Base-by-base conservation (phyloP, 371 early-diverging fungal species). In the Coemansia sp. region DNA sequence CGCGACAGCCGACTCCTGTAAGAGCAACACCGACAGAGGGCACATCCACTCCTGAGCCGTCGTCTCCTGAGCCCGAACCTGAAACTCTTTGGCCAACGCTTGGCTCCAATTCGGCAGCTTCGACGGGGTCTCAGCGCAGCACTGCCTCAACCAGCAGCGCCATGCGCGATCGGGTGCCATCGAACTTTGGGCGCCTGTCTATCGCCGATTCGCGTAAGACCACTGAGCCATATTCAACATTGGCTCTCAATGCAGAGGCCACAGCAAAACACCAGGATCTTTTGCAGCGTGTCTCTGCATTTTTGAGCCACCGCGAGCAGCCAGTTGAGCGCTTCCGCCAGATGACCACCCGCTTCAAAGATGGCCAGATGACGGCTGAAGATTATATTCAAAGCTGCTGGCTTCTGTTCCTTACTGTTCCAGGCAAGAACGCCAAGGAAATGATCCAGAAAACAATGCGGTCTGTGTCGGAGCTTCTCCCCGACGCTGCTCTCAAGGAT, bases 271-370 rank as follows among this genome's bases (percentile, higher is more conserved):
- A 77, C 58, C 72, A 77, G 28, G 73, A 73, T 36, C 66, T 77
- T 6, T 54, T 77, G 28, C 72, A 77, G 46, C 68, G 67, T 12
- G 77, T 77, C 3, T 77, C 77, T 19, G 66, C 77, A 6, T 77
- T 73, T 21, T 49, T 77, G 59, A 77, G 77, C 23, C 77, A 77
- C 36, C 77, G 77, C n/a, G 77, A 77, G 23, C 77, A 71, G 29
- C 77, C 77, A 8, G 77, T 77, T 39, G 61, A 65, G 19, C 68
- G 77, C 3, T 77, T 77, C 66, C 72, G 73, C 28, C 53, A 72
- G 40, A 69, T 77, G 23, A 77, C 77, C 4, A 73, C 69, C 12
- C 62, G 57, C 48, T 77, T 59, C 61, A 77, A 72, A 15, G 57
- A 73, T 51, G 61, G 29, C n/a, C 29, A 54, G 19, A 57, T 69